Percentiles rank a stretch among this genome's conserved stretches.
Conservation (phyloP, 164 flowering plant species). For the Pachysandra terminalis region DNA sequence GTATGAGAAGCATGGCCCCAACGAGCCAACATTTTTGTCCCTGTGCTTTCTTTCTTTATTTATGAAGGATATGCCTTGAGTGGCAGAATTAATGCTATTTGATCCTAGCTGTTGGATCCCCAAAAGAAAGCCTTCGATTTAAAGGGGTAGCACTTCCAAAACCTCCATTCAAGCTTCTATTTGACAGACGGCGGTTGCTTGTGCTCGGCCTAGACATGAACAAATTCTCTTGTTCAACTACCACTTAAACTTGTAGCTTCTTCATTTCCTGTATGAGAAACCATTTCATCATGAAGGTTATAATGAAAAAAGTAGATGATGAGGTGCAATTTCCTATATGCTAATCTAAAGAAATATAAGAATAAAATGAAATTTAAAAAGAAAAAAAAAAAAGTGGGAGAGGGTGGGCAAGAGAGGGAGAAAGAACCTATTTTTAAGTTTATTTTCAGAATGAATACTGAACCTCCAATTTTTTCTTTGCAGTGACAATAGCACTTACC, state of each 20-base stretch:
- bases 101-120: slow-evolving; percentile 47
- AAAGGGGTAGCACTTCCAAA: slow-evolving; percentile 37
- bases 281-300: slow-evolving; percentile 1
- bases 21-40: slow-evolving; percentile 24
- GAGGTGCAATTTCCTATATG: background rate
- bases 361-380: background rate
- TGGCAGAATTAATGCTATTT: slow-evolving; percentile 41
- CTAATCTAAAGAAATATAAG: background rate
- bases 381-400: too few species aligned
- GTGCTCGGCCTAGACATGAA: slow-evolving; percentile 49
- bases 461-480: background rate
- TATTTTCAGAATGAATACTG: background rate
- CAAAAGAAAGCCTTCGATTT: slow-evolving; percentile 48
- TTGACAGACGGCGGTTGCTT: slow-evolving; percentile 48
- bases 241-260: slow-evolving; percentile 45
- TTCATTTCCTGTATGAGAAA: slow-evolving; percentile 49
- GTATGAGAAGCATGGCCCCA: slow-evolving; percentile 30
- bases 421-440: background rate
- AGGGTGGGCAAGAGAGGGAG: too few species aligned
- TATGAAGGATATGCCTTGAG: slow-evolving; percentile 37
- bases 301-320: background rate
- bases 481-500: slow-evolving; percentile 30
- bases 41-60: slow-evolving; percentile 38
- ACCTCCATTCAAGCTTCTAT: slow-evolving; percentile 51
- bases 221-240: slow-evolving; percentile 44